Base-by-base conservation (phyloP, 1,284 basidiomycete species). In the Trichosporon sp. region DNA sequence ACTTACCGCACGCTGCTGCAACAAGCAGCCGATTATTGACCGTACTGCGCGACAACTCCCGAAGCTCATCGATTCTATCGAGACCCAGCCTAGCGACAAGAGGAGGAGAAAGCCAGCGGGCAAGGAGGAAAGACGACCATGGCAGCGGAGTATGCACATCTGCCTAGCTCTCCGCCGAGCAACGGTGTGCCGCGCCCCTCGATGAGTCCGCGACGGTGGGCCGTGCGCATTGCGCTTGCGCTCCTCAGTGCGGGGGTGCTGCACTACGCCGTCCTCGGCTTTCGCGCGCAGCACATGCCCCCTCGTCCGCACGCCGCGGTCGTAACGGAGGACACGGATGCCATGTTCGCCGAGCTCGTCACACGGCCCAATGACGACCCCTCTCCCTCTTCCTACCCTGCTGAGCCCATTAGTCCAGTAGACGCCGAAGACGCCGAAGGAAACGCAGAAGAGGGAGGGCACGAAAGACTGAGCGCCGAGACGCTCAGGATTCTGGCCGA, bases 191-290 rank as follows among this genome's bases (percentile, higher is more conserved):
- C 35, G 40, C 40, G 40, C 10, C 40, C 40, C 12, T 12, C 40
- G n/a, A 19, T 31, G 31, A 32, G 31, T 6, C 35, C 14, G 11
- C 51, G 14, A 12, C 66, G 48, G n/a, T 40, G 37, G 37, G 48
- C 16, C 37, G 2, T 40, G 11, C 54, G 37, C 54, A 32, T 31
- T 31, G 66, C 37, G 54, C 54, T 67, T 1, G 21, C 37, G 12
- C n/a, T 70, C 6, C 19, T 14, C 3, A 12, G 12, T 35, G 19
- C 16, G 3, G 16, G 54, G 16, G 21, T 32, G 14, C 38, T 64
- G 7, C 64, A 56, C 69, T 66, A 65, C 48, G 46, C 19, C 48
- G 19, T 32, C 1, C 48, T 70, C 19, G 43, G 65, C 16, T 66
- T 66, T n/a, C 26, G 65, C 14, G 43, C 65, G 2, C 19, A 4